These are phyloP conservation scores for Juglanconis oblonga DNA, from an alignment of 2,329 filamentous ascomycete genomes.

Conservation along the genomic window DNA sequence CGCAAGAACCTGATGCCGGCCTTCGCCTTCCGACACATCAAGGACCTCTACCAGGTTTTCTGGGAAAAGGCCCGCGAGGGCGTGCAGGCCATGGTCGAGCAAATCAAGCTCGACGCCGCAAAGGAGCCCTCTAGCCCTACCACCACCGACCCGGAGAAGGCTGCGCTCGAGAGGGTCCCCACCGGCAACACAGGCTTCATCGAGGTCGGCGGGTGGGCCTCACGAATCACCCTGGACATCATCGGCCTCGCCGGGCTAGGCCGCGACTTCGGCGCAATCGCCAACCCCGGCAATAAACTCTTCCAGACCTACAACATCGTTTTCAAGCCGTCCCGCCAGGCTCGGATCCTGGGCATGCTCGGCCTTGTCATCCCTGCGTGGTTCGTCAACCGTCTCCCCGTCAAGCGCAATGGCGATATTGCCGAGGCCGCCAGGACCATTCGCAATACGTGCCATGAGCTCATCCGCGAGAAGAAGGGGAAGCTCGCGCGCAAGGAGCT, in stretches of 20 bases:
- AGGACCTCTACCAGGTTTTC: constrained; percentile 79
- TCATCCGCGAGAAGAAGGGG: constrained; percentile 69
- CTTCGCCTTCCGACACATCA: constrained; percentile 83
- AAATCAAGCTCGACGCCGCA: constrained; percentile 40
- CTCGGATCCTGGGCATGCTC: constrained; percentile 56
- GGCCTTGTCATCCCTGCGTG: constrained; percentile 60
- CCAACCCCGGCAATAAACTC: constrained; percentile 58
- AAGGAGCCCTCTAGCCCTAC: constrained; percentile 30
- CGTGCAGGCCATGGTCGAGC: constrained; percentile 56
- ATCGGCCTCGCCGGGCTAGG: constrained; percentile 72
- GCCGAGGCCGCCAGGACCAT: constrained; percentile 54
- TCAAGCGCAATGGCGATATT: constrained; percentile 68
- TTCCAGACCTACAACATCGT: constrained; percentile 54
- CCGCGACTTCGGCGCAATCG: constrained; percentile 65
- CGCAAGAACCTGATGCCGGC: constrained; percentile 77
- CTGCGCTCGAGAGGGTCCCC: constrained; percentile 20
- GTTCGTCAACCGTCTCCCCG: constrained; percentile 61
- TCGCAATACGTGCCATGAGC: constrained; percentile 61
- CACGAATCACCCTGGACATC: constrained; percentile 69
- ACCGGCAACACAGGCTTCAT: constrained; percentile 40
- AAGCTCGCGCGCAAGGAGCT: constrained; percentile 45
- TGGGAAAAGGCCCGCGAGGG: constrained; percentile 74
- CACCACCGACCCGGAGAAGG: constrained; percentile 5
- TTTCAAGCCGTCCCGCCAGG: constrained; percentile 50
- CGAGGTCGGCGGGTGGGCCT: constrained; percentile 61